These are phyloP conservation scores for Cercospora beticola DNA, from an alignment of 2,329 filamentous ascomycete species.

Conservation along the genomic window DNA sequence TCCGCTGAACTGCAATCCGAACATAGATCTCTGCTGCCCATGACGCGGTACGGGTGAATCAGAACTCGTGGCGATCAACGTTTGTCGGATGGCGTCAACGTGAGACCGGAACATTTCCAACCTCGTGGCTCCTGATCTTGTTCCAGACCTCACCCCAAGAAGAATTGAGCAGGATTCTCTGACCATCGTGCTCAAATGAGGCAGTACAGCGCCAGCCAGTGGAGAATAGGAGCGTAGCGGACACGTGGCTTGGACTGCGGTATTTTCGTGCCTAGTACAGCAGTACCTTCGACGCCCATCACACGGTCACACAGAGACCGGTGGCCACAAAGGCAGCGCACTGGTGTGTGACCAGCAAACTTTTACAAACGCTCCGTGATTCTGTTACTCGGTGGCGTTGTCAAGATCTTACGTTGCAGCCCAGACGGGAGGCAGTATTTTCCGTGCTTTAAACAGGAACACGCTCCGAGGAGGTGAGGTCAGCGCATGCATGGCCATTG, in stretches of 20 bases:
- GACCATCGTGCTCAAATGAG: background rate
- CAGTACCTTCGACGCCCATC: background rate
- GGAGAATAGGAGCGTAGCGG: background rate
- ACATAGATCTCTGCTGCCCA: background rate
- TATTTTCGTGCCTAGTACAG: background rate
- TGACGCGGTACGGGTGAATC: background rate
- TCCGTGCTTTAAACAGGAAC: background rate
- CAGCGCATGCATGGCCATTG: background rate
- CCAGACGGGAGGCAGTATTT: background rate
- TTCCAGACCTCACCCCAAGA: background rate
- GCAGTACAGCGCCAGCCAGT: background rate
- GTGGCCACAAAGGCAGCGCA: background rate
- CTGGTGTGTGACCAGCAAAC: background rate
- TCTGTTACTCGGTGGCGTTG: background rate
- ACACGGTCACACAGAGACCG: background rate
- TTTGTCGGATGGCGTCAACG: background rate
- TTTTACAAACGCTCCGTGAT: background rate
- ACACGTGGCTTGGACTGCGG: background rate
- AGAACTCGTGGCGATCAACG: background rate
- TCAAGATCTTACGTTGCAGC: background rate
- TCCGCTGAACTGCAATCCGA: background rate
- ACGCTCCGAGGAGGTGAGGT: background rate
- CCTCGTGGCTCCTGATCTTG: background rate
- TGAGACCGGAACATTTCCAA: background rate
- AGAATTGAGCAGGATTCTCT: background rate